Evolutionary conservation across 768 basidiomycete species (phyloP).

Genomic region (Dentipellis sp.): DNA sequence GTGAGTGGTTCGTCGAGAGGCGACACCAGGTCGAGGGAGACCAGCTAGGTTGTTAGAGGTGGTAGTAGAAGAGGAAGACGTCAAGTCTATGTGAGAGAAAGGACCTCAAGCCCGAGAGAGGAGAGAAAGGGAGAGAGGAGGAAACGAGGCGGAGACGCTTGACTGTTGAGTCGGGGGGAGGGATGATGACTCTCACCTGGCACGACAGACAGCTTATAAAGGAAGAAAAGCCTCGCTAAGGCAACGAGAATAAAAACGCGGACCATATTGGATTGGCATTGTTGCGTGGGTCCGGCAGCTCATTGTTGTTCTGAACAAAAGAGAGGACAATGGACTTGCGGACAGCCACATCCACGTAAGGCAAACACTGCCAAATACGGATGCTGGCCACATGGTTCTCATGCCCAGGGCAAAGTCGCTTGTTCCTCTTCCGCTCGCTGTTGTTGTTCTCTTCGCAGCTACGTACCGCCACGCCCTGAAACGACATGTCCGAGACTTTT

Average conservation of each 20-base stretch:
- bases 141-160: background rate
- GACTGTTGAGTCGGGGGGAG: background rate
- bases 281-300: background rate
- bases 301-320: background rate
- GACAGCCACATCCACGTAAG: too few species aligned
- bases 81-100: background rate
- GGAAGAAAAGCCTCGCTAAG: background rate
- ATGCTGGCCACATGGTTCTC: too few species aligned
- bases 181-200: background rate
- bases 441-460: too few species aligned
- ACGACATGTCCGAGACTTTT: too few species aligned
- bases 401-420: too few species aligned
- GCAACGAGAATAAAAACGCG: background rate
- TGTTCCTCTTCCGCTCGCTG: too few species aligned
- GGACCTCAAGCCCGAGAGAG: background rate
- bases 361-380: too few species aligned
- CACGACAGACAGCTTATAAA: background rate
- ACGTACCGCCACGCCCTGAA: too few species aligned
- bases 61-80: background rate
- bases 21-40: slow-evolving; percentile 1
- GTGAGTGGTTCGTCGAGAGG: background rate
- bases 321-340: background rate
- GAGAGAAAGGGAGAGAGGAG: background rate
- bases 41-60: background rate
- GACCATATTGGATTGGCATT: background rate